Conservation (phyloP, 805 yeast genomes). For the Wickerhamiella hasegawae region DNA sequence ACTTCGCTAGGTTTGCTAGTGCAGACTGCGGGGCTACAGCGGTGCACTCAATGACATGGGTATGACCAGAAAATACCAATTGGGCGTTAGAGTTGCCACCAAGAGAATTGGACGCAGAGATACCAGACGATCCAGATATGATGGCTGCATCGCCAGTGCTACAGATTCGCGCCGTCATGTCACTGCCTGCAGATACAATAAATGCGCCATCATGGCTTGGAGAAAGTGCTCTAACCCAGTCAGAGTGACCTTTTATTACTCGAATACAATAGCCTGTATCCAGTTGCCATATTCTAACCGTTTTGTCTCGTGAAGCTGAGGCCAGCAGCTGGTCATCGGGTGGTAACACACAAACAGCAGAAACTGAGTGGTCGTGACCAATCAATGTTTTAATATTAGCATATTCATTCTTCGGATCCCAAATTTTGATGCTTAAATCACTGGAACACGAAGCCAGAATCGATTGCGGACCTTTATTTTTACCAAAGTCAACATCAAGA, state of each 20-base stretch:
- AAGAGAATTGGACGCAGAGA: not conserved
- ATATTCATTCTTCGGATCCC: slow-evolving; percentile 41
- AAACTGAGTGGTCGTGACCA: slow-evolving; percentile 82
- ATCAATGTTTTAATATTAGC: slow-evolving; percentile 43
- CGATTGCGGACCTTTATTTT: slow-evolving; percentile 2
- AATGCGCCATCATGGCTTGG: slow-evolving; percentile 1
- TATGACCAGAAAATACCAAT: slow-evolving; percentile 57
- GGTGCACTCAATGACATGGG: slow-evolving; percentile 66
- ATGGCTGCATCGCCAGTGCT: not conserved
- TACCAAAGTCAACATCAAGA: slow-evolving; percentile 34
- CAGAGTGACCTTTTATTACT: slow-evolving; percentile 65
- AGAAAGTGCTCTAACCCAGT: slow-evolving; percentile 70
- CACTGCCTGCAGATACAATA: slow-evolving; percentile 11
- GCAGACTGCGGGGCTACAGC: slow-evolving; percentile 44
- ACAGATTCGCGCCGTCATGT: slow-evolving; percentile 7
- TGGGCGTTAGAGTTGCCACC: slow-evolving; percentile 46
- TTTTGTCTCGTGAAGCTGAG: slow-evolving; percentile 79
- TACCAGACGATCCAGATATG: not conserved
- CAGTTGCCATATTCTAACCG: slow-evolving; percentile 67
- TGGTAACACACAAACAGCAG: slow-evolving; percentile 36
- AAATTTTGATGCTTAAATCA: slow-evolving; percentile 45
- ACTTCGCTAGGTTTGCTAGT: slow-evolving; percentile 32
- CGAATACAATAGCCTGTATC: slow-evolving; percentile 47
- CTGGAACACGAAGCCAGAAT: slow-evolving; percentile 34
- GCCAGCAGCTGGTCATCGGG: slow-evolving; percentile 33